phyloP scores from a whole-genome alignment of 768 basidiomycete species.

The Scleroderma bovista region DNA sequence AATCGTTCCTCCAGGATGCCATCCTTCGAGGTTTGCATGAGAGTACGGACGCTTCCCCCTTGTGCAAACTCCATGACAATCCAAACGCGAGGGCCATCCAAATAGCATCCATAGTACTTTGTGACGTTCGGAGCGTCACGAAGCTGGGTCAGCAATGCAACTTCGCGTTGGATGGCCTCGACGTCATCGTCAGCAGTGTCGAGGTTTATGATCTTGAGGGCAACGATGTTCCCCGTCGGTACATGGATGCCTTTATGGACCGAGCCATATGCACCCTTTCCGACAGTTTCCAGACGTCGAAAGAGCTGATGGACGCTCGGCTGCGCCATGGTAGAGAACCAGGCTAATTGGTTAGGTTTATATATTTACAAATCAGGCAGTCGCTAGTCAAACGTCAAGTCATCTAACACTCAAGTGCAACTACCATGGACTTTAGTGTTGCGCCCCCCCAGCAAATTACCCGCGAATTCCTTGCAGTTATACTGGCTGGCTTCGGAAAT shows the following conservation, averaged over 20 bases:
- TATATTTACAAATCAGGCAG: conserved; percentile 10
- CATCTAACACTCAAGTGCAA: too few species aligned
- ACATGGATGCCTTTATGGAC: conserved; percentile 90
- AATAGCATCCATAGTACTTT: conserved; percentile 93
- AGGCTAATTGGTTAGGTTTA: conserved; percentile 1
- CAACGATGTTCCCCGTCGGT: conserved; percentile 82
- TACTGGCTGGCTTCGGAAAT: conserved; percentile 90
- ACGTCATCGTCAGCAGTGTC: conserved; percentile 97
- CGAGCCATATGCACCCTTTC: conserved; percentile 93
- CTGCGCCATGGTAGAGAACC: conserved; percentile 36
- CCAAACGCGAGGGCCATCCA: conserved; percentile 96
- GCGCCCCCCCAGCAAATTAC: conserved; percentile 47
- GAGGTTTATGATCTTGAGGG: conserved; percentile 98
- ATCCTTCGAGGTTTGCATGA: conserved; percentile 83
- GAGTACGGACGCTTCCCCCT: conserved; percentile 87
- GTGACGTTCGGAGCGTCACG: conserved; percentile 89
- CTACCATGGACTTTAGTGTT: conserved; percentile 54
- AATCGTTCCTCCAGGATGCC: conserved; percentile 85
- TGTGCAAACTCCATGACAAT: conserved; percentile 98
- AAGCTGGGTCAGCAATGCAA: conserved; percentile 85
- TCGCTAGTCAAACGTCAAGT: too few species aligned
- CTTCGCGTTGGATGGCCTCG: conserved; percentile 93
- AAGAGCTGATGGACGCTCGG: conserved; percentile 74
- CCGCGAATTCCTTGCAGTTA: conserved; percentile 81
- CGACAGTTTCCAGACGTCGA: conserved; percentile 84